These are phyloP conservation scores for Myochromella boudieri DNA, from an alignment of 768 basidiomycete species.

Conservation along the genomic window DNA sequence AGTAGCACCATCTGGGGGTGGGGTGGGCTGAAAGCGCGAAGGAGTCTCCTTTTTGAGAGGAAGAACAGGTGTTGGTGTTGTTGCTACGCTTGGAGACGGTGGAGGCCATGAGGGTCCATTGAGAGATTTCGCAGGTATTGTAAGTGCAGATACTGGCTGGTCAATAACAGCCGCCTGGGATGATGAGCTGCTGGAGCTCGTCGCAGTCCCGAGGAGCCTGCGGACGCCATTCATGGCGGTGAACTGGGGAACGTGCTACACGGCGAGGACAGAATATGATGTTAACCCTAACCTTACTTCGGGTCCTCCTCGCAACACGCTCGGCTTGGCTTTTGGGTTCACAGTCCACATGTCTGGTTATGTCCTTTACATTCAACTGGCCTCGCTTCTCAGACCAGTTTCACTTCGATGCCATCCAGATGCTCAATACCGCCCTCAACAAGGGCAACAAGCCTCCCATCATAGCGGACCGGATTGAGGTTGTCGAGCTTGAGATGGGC, in stretches of 20 bases:
- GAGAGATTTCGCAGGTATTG: slow-evolving; percentile 21
- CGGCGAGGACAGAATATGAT: not conserved
- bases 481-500: slow-evolving; percentile 99
- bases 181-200: slow-evolving; percentile 23
- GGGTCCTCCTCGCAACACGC: slow-evolving; percentile 3
- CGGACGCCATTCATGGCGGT: slow-evolving; percentile 70
- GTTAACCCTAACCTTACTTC: slow-evolving; percentile 22
- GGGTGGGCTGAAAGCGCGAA: no score
- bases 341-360: slow-evolving; percentile 22
- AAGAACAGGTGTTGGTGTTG: slow-evolving; percentile 39
- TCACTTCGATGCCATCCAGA: slow-evolving; percentile 92
- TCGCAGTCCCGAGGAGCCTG: slow-evolving; percentile 53
- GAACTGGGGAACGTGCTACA: slow-evolving; percentile 1
- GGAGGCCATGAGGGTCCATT: slow-evolving; percentile 46
- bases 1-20: slow-evolving; percentile 22
- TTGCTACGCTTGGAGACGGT: slow-evolving; percentile 32
- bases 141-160: slow-evolving; percentile 20
- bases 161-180: slow-evolving; percentile 21
- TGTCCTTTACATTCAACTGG: slow-evolving; percentile 95
- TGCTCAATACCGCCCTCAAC: slow-evolving; percentile 96
- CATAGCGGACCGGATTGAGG: slow-evolving; percentile 96
- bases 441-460: slow-evolving; percentile 97
- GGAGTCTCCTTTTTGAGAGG: slow-evolving; percentile 54
- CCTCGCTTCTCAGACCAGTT: slow-evolving; percentile 97
- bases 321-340: not conserved